Evolutionary conservation across 768 basidiomycete species (phyloP).

Genomic region (Termitomyces eurrhizus): DNA sequence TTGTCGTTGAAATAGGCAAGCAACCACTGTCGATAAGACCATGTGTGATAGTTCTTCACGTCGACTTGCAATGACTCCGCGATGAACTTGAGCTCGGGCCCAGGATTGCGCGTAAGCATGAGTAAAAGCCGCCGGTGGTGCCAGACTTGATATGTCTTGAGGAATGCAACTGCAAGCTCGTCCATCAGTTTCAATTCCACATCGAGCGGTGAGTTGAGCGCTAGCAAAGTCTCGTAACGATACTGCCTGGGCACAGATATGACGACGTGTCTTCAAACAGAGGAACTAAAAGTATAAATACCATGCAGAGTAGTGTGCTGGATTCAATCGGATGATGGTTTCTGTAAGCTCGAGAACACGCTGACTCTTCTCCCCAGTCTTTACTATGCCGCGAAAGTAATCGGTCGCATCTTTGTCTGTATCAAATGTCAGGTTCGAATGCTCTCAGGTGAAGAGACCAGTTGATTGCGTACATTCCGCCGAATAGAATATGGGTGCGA

Average conservation of each 20-base stretch:
- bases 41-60: conserved; percentile 98
- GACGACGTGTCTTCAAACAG: neutral
- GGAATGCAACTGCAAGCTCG: conserved; percentile 72
- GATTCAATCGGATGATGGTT: conserved; percentile 84
- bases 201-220: conserved; percentile 62
- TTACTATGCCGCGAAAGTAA: conserved; percentile 85
- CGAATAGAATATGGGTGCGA: conserved; percentile 92
- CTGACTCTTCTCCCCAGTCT: conserved; percentile 70
- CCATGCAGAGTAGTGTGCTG: conserved; percentile 98
- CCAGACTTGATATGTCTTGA: conserved; percentile 99
- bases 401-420: conserved; percentile 90
- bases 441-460: conserved; percentile 1
- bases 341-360: conserved; percentile 88
- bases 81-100: conserved; percentile 78
- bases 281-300: conserved; percentile 29
- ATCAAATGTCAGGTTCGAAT: neutral
- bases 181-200: conserved; percentile 84
- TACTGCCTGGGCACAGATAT: conserved; percentile 69
- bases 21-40: conserved; percentile 96
- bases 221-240: conserved; percentile 82
- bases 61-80: conserved; percentile 68
- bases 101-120: conserved; percentile 46
- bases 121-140: conserved; percentile 83
- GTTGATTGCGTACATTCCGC: conserved; percentile 65
- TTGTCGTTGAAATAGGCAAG: conserved; percentile 79